Evolutionary conservation across 257 asterid species (phyloP).

Genomic region (Nicotiana undulata): DNA sequence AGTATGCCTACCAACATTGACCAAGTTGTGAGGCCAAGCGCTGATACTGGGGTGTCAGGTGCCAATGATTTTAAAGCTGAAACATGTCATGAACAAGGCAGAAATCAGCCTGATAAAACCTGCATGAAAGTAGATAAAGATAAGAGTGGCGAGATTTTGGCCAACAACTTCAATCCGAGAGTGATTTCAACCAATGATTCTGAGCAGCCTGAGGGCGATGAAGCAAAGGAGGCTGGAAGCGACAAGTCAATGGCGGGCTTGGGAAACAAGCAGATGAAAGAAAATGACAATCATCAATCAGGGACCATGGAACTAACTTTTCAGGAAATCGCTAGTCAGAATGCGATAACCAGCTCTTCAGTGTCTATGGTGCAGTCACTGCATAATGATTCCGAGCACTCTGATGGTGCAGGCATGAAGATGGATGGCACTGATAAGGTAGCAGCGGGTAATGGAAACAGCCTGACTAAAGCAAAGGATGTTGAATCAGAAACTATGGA

Average conservation of each 20-base stretch:
- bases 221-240: constrained; percentile 26
- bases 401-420: neutral
- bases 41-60: constrained; percentile 28
- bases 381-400: constrained; percentile 34
- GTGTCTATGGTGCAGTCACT: constrained; percentile 47
- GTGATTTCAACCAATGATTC: constrained; percentile 24
- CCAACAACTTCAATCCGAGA: constrained; percentile 22
- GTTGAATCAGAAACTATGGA: constrained; percentile 2
- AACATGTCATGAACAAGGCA: constrained; percentile 20
- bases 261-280: constrained; percentile 20
- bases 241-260: constrained; percentile 28
- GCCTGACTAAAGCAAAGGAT: neutral
- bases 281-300: constrained; percentile 28
- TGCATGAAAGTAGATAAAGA: constrained; percentile 23
- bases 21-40: constrained; percentile 23
- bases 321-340: constrained; percentile 38
- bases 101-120: constrained; percentile 24
- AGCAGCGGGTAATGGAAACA: neutral
- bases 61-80: constrained; percentile 27
- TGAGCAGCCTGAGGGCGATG: constrained; percentile 28
- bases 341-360: constrained; percentile 33
- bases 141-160: constrained; percentile 23
- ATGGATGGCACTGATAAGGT: constrained; percentile 20
- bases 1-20: constrained; percentile 22
- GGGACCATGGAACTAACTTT: constrained; percentile 35